These are phyloP conservation scores for Poa annua DNA, from an alignment of 176 grass and related monocot species.

Conservation along the genomic window DNA sequence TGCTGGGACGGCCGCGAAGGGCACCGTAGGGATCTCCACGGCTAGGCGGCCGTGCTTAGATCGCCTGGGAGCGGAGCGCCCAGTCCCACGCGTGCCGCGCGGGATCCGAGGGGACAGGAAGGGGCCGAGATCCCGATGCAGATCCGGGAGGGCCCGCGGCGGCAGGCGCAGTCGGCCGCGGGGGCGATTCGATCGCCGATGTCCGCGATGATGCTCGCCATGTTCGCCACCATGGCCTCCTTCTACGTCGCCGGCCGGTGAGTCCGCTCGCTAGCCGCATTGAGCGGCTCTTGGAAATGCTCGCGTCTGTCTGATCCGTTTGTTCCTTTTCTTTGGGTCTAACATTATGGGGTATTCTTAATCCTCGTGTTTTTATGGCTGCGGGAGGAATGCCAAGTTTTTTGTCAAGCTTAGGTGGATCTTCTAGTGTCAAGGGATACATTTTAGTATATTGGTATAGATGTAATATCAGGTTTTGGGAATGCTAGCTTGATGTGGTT, in stretches of 20 bases:
- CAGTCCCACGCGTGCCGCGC: neutral
- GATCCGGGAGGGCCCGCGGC: slow-evolving; percentile 68
- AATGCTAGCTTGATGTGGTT: slow-evolving; percentile 6
- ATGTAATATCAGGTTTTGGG: neutral
- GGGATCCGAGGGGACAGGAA: neutral
- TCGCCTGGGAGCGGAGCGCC: neutral
- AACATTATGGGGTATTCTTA: slow-evolving; percentile 3
- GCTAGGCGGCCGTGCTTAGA: slow-evolving; percentile 43
- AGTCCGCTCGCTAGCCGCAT: slow-evolving; percentile 16
- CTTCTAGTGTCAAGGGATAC: neutral
- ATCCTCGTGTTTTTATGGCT: slow-evolving; percentile 9
- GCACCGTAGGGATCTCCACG: slow-evolving; percentile 35
- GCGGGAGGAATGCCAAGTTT: slow-evolving; percentile 16
- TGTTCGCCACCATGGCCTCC: slow-evolving; percentile 95
- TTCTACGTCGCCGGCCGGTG: slow-evolving; percentile 95
- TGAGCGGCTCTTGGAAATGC: slow-evolving; percentile 35
- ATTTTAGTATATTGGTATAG: neutral
- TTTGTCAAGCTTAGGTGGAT: neutral
- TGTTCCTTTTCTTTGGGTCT: neutral
- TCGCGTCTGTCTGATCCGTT: neutral
- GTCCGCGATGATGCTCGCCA: slow-evolving; percentile 82
- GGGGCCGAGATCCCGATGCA: slow-evolving; percentile 65
- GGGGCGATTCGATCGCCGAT: slow-evolving; percentile 63
- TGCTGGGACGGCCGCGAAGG: neutral
- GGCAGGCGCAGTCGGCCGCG: slow-evolving; percentile 36